These are phyloP conservation scores for Solanum piurae DNA, from an alignment of 257 asterid genomes.

Conservation along the genomic window DNA sequence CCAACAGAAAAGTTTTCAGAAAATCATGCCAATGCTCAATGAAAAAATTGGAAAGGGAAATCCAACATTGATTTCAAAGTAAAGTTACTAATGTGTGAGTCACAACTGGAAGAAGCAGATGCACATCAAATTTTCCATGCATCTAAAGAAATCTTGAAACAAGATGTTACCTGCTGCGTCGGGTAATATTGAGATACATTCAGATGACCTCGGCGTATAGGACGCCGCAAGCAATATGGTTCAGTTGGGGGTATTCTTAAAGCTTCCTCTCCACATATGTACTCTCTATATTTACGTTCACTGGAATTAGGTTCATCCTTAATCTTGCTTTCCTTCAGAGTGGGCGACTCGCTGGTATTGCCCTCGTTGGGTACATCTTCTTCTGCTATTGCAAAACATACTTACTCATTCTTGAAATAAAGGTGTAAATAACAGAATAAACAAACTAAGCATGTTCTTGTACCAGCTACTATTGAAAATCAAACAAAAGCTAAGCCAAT, in stretches of 20 bases:
- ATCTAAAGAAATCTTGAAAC: background rate
- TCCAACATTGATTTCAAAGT: background rate
- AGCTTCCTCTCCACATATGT: conserved; percentile 92
- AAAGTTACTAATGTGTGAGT: background rate
- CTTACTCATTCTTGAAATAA: background rate
- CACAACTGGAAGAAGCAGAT: background rate
- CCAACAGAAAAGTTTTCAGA: background rate
- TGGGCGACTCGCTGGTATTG: conserved; percentile 24
- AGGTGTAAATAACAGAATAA: background rate
- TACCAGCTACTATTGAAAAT: background rate
- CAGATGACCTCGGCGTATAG: conserved; percentile 95
- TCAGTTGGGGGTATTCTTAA: conserved; percentile 60
- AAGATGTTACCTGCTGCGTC: conserved; percentile 65
- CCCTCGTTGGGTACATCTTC: conserved; percentile 1
- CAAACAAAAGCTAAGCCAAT: background rate
- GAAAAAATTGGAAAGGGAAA: background rate
- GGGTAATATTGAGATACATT: conserved; percentile 81
- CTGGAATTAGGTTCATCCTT: conserved; percentile 33
- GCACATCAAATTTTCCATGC: background rate
- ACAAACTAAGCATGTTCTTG: background rate
- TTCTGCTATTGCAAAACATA: conserved; percentile 23
- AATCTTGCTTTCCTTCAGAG: conserved; percentile 31
- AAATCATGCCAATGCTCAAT: background rate
- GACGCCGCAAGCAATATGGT: conserved; percentile 88
- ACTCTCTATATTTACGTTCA: conserved; percentile 55